Percentiles rank a stretch among this genome's conserved stretches.
phyloP scores from a whole-genome alignment of 371 early-diverging fungal species.

The Zopfochytrium polystomum region DNA sequence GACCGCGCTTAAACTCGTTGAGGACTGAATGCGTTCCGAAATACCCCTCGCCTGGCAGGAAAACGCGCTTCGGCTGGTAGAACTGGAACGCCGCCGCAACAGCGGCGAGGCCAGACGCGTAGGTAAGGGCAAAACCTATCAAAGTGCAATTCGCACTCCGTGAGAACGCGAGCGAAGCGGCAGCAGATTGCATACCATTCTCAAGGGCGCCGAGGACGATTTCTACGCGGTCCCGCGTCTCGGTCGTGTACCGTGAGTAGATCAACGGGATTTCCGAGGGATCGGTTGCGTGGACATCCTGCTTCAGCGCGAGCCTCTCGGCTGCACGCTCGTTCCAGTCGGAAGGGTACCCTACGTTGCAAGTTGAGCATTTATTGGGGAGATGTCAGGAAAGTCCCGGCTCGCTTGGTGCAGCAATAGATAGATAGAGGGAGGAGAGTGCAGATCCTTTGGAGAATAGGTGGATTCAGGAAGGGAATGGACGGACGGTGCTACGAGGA shows the following conservation, averaged over 20 bases:
- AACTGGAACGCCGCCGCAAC: conserved; percentile 35
- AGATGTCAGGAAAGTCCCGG: neutral
- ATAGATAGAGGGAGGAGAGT: neutral
- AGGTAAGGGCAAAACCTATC: conserved; percentile 40
- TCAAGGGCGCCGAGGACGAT: conserved; percentile 35
- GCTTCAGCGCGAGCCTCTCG: conserved; percentile 14
- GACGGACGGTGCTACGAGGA: no score
- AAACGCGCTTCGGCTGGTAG: conserved; percentile 32
- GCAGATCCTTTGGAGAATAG: neutral
- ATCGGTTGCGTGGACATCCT: neutral
- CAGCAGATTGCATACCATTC: conserved; percentile 10
- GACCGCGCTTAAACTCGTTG: conserved; percentile 22
- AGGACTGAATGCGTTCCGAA: conserved; percentile 40
- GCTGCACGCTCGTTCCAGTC: conserved; percentile 28
- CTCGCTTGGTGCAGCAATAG: neutral
- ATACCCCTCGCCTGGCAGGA: conserved; percentile 33
- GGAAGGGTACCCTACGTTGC: conserved; percentile 15
- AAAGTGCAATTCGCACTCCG: neutral
- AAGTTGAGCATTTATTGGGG: no score
- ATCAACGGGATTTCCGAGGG: conserved; percentile 11
- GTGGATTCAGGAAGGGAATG: no score
- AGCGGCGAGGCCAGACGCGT: conserved; percentile 45
- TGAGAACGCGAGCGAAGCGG: neutral
- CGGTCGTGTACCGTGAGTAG: conserved; percentile 31
- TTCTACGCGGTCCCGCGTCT: conserved; percentile 30